Evolutionary conservation across 164 flowering plant species (phyloP), one percentile per base, ranked within the genome.

Genomic region (Magnolia changhungtana): DNA sequence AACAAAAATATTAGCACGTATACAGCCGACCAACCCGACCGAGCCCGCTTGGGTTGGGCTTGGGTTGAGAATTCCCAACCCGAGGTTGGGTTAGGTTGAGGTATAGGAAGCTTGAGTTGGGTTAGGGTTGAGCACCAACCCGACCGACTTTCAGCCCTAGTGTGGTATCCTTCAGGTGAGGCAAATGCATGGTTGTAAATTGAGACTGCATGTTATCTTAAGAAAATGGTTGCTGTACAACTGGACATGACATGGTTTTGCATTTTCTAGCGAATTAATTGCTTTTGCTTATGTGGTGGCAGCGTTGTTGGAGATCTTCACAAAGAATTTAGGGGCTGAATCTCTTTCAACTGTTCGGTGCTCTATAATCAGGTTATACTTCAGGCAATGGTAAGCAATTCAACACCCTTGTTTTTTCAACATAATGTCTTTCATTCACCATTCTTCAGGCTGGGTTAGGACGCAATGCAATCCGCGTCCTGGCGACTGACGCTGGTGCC

Each of bases 121-220:
- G n/a, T n/a, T n/a, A n/a, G n/a, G n/a, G n/a, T n/a, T n/a, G n/a
- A n/a, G n/a, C n/a, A n/a, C n/a, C n/a, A n/a, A n/a, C n/a, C n/a
- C n/a, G n/a, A n/a, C n/a, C n/a, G n/a, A n/a, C n/a, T n/a, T n/a
- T n/a, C n/a, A n/a, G n/a, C n/a, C n/a, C n/a, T 90, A 89, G 92
- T 90, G 89, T 78, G 96, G 97, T 59, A 92, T 95, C 80, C 96
- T 95, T 72, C 98, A 92, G 98, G 98, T 92, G 75, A 21, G 77
- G 31, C 79, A 13, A 20, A 63, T 66, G 29, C 29, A 27, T 27
- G 29, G 29, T 27, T 27, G 20, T 49, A 29, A 24, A 7, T 68
- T 7, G 14, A 68, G 29, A 52, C 8, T 11, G 68, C 9, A 45
- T 55, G 23, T 27, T 23, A 21, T 14, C 66, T 76, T 13, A 20